Percentiles rank a stretch among this genome's conserved stretches.
These are phyloP conservation scores for Cyclotella sp. DNA, from an alignment of 108 stramenopile genomes.

Conservation along the genomic window DNA sequence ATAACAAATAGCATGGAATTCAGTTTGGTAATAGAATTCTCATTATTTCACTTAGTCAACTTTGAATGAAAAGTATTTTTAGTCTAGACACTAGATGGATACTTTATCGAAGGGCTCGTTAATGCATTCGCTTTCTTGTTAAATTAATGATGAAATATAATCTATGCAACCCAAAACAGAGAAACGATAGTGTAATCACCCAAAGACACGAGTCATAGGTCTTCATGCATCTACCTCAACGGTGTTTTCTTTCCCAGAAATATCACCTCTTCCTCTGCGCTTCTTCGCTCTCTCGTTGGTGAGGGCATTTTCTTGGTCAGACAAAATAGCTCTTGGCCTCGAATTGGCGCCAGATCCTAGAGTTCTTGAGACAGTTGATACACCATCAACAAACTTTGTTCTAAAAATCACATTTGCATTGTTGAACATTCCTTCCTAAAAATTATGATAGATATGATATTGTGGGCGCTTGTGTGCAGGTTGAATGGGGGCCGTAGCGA, in stretches of 20 bases:
- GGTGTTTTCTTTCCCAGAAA: constrained; percentile 41
- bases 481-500: constrained; percentile 45
- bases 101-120: neutral
- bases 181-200: neutral
- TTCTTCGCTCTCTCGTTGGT: constrained; percentile 18
- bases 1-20: too few species aligned
- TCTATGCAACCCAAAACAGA: constrained; percentile 13
- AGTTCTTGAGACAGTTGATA: constrained; percentile 96
- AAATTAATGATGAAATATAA: constrained; percentile 5
- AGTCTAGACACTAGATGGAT: too few species aligned
- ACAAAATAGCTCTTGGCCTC: constrained; percentile 52
- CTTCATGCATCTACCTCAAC: neutral
- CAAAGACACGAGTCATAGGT: constrained; percentile 1
- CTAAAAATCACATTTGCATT: constrained; percentile 99
- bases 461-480: constrained; percentile 16
- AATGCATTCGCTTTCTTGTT: constrained; percentile 1
- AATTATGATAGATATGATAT: constrained; percentile 45
- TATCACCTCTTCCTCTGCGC: constrained; percentile 27
- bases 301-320: constrained; percentile 33
- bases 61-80: too few species aligned
- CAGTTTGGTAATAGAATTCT: too few species aligned
- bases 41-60: too few species aligned
- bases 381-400: constrained; percentile 98
- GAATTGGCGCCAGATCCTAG: constrained; percentile 78
- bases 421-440: constrained; percentile 99